These are phyloP conservation scores for Phytophthora chlamydospora DNA, from an alignment of 352 stramenopile species.

Conservation along the genomic window DNA sequence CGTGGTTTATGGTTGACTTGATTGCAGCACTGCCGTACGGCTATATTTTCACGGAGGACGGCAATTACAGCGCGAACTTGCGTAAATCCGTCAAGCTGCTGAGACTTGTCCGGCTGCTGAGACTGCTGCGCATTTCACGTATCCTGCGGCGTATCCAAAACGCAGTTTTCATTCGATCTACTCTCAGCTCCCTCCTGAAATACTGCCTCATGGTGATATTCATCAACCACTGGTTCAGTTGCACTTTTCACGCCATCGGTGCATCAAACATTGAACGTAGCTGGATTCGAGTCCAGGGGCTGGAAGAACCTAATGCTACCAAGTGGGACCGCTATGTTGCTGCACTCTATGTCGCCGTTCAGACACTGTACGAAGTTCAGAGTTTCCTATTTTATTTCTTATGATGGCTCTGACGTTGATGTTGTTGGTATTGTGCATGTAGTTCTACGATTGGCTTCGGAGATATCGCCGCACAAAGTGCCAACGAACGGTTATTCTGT, in stretches of 20 bases:
- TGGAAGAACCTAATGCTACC: slow-evolving; percentile 38
- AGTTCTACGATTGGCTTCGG: slow-evolving; percentile 68
- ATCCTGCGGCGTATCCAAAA: slow-evolving; percentile 74
- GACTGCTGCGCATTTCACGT: slow-evolving; percentile 70
- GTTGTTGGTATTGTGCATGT: not conserved
- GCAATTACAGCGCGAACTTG: slow-evolving; percentile 36
- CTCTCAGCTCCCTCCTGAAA: slow-evolving; percentile 66
- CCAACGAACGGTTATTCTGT: slow-evolving; percentile 68
- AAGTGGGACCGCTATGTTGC: slow-evolving; percentile 72
- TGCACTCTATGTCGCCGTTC: slow-evolving; percentile 72
- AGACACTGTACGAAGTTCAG: slow-evolving; percentile 60
- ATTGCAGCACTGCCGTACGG: slow-evolving; percentile 62
- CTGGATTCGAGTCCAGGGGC: slow-evolving; percentile 52
- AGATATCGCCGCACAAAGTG: slow-evolving; percentile 51
- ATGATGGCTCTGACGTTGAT: slow-evolving; percentile 2
- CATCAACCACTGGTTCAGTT: slow-evolving; percentile 79
- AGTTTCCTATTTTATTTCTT: not conserved
- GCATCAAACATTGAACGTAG: slow-evolving; percentile 31
- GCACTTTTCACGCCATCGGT: slow-evolving; percentile 63
- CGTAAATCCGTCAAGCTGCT: slow-evolving; percentile 63
- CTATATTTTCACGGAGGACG: slow-evolving; percentile 33
- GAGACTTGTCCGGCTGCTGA: slow-evolving; percentile 61
- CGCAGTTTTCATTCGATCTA: slow-evolving; percentile 74
- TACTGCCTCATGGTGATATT: slow-evolving; percentile 76
- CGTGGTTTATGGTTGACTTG: slow-evolving; percentile 60